Percentiles rank a stretch among this genome's conserved stretches.
Conservation (phyloP, 2,329 filamentous ascomycete genomes). For the Neonectria hederae region DNA sequence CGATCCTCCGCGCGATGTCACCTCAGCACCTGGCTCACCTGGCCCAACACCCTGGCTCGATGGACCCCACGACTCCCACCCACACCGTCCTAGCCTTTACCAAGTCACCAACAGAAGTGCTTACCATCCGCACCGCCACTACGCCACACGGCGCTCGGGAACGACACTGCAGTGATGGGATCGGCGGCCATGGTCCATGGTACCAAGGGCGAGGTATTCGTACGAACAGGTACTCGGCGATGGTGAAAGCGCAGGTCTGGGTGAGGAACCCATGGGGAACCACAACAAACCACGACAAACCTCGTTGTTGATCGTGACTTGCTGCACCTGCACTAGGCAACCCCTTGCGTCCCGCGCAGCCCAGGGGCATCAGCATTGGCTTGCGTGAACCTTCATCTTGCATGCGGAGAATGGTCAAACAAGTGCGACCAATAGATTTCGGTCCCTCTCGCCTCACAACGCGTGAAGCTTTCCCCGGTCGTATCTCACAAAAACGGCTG, state of each 20-base stretch:
- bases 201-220: neutral
- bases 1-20: conserved; percentile 37
- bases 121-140: conserved; percentile 9
- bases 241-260: neutral
- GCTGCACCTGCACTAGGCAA: conserved; percentile 6
- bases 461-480: conserved; percentile 24
- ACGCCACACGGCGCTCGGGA: conserved; percentile 7
- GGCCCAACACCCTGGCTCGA: conserved; percentile 35
- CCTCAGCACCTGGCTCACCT: conserved; percentile 31
- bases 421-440: conserved; percentile 34
- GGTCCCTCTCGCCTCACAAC: conserved; percentile 32
- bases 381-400: conserved; percentile 31
- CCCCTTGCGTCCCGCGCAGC: conserved; percentile 33
- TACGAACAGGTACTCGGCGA: neutral
- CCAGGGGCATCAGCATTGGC: neutral
- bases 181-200: neutral
- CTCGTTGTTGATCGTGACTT: conserved; percentile 13
- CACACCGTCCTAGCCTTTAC: neutral
- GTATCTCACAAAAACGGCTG: conserved; percentile 37
- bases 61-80: conserved; percentile 37
- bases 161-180: neutral
- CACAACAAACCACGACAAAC: neutral
- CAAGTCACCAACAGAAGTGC: conserved; percentile 11
- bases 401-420: conserved; percentile 26
- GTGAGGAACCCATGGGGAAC: neutral